Percentiles rank a stretch among this genome's conserved stretches.
Evolutionary conservation across 2,329 filamentous ascomycete genomes (phyloP).

Genomic region (Scopulariopsis brevicaulis): DNA sequence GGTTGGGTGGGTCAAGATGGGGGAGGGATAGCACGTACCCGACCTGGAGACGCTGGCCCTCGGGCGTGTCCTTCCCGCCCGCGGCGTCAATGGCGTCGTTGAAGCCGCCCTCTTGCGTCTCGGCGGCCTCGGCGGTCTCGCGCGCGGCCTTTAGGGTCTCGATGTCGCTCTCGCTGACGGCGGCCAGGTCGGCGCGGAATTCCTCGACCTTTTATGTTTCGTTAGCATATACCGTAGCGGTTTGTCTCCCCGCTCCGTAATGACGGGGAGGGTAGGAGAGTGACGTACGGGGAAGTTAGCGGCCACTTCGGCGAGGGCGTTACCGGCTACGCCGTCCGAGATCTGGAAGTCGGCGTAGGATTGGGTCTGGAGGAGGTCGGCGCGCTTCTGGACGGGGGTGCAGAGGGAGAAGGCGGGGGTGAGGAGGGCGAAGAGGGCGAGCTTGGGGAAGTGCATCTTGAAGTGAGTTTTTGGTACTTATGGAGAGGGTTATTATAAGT

Average conservation of each 20-base stretch:
- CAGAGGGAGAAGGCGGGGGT: conserved; percentile 12
- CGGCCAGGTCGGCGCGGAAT: conserved; percentile 25
- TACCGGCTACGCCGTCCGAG: conserved; percentile 36
- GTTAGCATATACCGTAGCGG: too few species aligned
- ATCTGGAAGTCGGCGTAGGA: conserved; percentile 31
- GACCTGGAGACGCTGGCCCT: conserved; percentile 32
- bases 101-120: conserved; percentile 33
- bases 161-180: conserved; percentile 33
- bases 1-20: too few species aligned
- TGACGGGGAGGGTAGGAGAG: neutral
- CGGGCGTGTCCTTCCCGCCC: conserved; percentile 18
- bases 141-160: conserved; percentile 37
- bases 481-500: neutral
- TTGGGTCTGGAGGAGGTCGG: conserved; percentile 15
- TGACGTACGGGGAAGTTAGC: conserved; percentile 37
- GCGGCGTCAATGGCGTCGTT: conserved; percentile 40
- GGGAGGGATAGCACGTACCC: conserved; percentile 10
- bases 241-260: too few species aligned
- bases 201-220: conserved; percentile 20
- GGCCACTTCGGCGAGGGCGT: conserved; percentile 40
- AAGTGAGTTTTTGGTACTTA: neutral
- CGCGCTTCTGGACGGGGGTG: conserved; percentile 12
- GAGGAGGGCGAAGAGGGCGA: conserved; percentile 22
- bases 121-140: conserved; percentile 39
- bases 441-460: conserved; percentile 26